Conservation (phyloP, 2,329 filamentous ascomycete genomes). For the Cercospora janseana region DNA sequence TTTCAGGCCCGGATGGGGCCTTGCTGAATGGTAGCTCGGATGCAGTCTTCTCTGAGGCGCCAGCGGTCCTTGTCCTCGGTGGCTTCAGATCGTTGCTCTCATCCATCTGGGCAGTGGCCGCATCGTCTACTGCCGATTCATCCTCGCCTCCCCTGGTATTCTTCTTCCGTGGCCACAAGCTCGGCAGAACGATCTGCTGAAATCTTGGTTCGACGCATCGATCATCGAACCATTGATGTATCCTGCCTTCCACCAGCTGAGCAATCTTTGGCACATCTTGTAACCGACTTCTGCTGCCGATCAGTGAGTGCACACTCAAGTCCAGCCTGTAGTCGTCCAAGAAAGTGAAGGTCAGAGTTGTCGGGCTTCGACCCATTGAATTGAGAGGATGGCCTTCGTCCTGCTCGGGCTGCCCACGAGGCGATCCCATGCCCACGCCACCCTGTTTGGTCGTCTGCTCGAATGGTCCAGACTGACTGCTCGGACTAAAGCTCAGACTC, state of each 20-base stretch:
- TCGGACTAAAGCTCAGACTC: slow-evolving; percentile 87
- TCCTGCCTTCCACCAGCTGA: slow-evolving; percentile 72
- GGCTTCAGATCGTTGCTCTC: slow-evolving; percentile 19
- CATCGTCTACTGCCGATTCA: slow-evolving; percentile 48
- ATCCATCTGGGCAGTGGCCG: slow-evolving; percentile 19
- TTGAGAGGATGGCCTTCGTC: slow-evolving; percentile 38
- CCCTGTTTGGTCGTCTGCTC: slow-evolving; percentile 26
- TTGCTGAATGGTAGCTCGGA: slow-evolving; percentile 13
- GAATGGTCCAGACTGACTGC: slow-evolving; percentile 40
- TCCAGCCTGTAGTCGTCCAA: slow-evolving; percentile 83
- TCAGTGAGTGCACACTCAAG: slow-evolving; percentile 74
- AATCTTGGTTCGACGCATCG: slow-evolving; percentile 81
- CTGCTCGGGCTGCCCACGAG: slow-evolving; percentile 28
- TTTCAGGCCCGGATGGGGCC: slow-evolving; percentile 21
- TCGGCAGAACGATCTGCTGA: slow-evolving; percentile 80
- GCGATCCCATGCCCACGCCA: slow-evolving; percentile 8
- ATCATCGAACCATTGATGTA: slow-evolving; percentile 87
- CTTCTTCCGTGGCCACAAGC: slow-evolving; percentile 78
- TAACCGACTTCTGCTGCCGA: slow-evolving; percentile 74
- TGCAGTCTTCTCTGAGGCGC: slow-evolving; percentile 7
- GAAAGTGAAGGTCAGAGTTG: slow-evolving; percentile 93
- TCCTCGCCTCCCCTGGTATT: slow-evolving; percentile 73
- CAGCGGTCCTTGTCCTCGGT: slow-evolving; percentile 16
- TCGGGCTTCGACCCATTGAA: slow-evolving; percentile 51
- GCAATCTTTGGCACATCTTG: slow-evolving; percentile 89